Percentiles rank a stretch among this genome's conserved stretches.
Evolutionary conservation across 805 yeast species (phyloP).

Genomic region (Crinitomyces ghanaensis): DNA sequence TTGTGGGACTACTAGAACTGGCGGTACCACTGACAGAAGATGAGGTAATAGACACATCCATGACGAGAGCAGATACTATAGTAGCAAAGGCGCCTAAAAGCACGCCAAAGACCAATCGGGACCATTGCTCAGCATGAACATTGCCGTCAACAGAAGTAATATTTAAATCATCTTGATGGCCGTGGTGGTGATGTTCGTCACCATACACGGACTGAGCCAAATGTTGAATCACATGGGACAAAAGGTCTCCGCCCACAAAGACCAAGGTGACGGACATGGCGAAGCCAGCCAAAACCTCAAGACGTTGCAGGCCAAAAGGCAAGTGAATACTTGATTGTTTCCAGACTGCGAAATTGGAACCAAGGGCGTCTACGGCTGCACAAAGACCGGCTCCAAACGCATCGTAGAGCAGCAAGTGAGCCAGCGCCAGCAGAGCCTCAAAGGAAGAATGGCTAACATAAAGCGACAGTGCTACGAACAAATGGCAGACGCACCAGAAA

Average conservation of each 20-base stretch:
- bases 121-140: constrained; percentile 10
- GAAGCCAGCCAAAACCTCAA: constrained; percentile 80
- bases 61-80: constrained; percentile 25
- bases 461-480: constrained; percentile 40
- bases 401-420: constrained; percentile 83
- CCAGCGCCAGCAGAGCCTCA: constrained; percentile 57
- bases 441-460: constrained; percentile 53
- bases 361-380: constrained; percentile 63
- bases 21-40: constrained; percentile 21
- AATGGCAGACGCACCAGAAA: constrained; percentile 48
- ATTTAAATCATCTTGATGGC: constrained; percentile 9
- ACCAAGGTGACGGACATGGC: constrained; percentile 74
- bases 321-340: constrained; percentile 63
- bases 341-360: constrained; percentile 95
- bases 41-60: constrained; percentile 27
- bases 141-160: constrained; percentile 4
- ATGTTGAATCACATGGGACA: constrained; percentile 82
- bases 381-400: constrained; percentile 62
- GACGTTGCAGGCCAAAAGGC: constrained; percentile 90
- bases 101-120: constrained; percentile 17
- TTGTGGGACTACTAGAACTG: constrained; percentile 9
- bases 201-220: constrained; percentile 30
- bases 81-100: constrained; percentile 23
- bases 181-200: constrained; percentile 26
- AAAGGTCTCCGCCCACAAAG: constrained; percentile 82